Percentiles rank a stretch among this genome's conserved stretches.
Conservation (phyloP, 169 alveolate genomes). For the Cryptosporidium canis region DNA sequence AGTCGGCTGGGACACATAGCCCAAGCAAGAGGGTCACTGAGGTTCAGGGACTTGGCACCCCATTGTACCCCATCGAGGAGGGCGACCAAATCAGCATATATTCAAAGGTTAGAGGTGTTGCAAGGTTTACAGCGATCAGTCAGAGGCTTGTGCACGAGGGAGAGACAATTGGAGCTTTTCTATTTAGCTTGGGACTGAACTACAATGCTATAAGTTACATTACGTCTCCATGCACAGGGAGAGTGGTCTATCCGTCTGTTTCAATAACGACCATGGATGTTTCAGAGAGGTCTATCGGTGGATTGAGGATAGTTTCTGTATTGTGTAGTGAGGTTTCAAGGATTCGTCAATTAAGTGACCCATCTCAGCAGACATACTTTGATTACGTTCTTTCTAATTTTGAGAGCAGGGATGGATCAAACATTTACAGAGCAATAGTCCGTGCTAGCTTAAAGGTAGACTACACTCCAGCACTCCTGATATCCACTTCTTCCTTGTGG, state of each 20-base stretch:
- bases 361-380: background rate
- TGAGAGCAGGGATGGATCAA: background rate
- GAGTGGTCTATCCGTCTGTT: background rate
- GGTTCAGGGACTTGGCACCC: background rate
- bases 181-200: background rate
- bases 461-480: background rate
- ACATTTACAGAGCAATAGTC: background rate
- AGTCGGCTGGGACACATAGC: background rate
- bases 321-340: background rate
- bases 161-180: background rate
- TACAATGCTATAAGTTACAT: background rate
- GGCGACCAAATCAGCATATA: background rate
- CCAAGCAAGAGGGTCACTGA: background rate
- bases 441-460: background rate
- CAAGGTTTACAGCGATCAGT: background rate
- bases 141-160: background rate
- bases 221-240: slow-evolving; percentile 1
- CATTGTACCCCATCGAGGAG: background rate
- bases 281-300: background rate
- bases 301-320: background rate
- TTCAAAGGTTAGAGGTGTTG: background rate
- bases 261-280: background rate
- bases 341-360: background rate
- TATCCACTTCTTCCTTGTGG: background rate
- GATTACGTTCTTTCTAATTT: background rate